Evolutionary conservation across 2,329 filamentous ascomycete genomes (phyloP).

Genomic region (Colletotrichum caudatum): DNA sequence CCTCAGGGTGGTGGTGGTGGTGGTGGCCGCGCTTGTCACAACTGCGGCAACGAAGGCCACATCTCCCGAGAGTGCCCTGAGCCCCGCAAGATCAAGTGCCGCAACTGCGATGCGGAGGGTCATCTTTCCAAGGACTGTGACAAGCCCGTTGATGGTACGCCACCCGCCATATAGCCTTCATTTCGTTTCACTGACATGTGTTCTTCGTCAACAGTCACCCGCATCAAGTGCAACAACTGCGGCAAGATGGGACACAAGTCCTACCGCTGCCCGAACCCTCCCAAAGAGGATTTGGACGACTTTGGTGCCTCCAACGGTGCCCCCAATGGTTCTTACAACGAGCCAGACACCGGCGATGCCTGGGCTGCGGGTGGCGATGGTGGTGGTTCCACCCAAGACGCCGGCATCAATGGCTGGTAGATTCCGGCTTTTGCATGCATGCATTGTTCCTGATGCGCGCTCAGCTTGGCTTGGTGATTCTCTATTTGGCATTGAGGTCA

Average conservation of each 20-base stretch:
- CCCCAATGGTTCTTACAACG: slow-evolving; percentile 19
- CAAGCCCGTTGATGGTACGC: slow-evolving; percentile 66
- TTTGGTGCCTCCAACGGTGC: slow-evolving; percentile 31
- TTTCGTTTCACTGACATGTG: slow-evolving; percentile 44
- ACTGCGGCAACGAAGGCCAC: slow-evolving; percentile 74
- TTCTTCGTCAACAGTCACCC: slow-evolving; percentile 52
- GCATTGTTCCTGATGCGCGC: neutral
- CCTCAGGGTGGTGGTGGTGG: slow-evolving; percentile 71
- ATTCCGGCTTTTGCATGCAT: neutral
- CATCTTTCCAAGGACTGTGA: slow-evolving; percentile 74
- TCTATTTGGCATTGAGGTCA: slow-evolving; percentile 36
- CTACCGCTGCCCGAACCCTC: slow-evolving; percentile 53
- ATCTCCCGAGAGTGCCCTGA: slow-evolving; percentile 64
- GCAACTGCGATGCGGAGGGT: slow-evolving; percentile 69
- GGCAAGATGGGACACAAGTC: slow-evolving; percentile 60
- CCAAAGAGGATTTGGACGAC: slow-evolving; percentile 46
- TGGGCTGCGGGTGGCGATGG: slow-evolving; percentile 7
- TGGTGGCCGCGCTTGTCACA: slow-evolving; percentile 66
- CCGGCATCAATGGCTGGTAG: slow-evolving; percentile 37
- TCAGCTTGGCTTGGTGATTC: slow-evolving; percentile 12
- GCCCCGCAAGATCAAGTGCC: slow-evolving; percentile 66
- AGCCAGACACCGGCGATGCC: slow-evolving; percentile 23
- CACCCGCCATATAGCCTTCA: neutral
- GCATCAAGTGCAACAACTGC: slow-evolving; percentile 71
- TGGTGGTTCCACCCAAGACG: slow-evolving; percentile 10